phyloP scores from a whole-genome alignment of 306 rosid genomes.

The Clitoria ternatea region DNA sequence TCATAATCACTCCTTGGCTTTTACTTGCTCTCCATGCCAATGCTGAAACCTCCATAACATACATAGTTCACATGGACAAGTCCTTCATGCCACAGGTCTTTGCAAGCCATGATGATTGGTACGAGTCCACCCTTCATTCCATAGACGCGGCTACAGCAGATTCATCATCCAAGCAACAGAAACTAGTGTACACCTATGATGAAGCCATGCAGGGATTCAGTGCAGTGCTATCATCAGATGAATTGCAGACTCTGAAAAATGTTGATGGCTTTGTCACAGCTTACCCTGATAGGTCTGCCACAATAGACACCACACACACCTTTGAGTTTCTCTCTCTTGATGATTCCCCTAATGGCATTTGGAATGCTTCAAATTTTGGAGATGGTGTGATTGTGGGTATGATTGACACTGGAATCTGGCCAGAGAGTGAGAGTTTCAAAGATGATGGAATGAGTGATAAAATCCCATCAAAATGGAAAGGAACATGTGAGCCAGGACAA shows the following conservation, averaged over 20 bases:
- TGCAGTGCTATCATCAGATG: constrained; percentile 28
- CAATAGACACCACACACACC: constrained; percentile 39
- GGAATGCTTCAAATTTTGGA: constrained; percentile 33
- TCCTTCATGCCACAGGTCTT: constrained; percentile 35
- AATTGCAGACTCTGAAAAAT: constrained; percentile 15
- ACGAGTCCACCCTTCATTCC: constrained; percentile 26
- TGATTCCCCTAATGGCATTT: constrained; percentile 24
- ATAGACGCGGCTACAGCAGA: neutral
- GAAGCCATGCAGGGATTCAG: constrained; percentile 39
- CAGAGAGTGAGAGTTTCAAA: constrained; percentile 40
- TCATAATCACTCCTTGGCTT: constrained; percentile 8
- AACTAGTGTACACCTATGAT: constrained; percentile 20
- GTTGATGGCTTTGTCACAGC: constrained; percentile 31
- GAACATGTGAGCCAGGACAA: constrained; percentile 42
- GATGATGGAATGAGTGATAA: constrained; percentile 27
- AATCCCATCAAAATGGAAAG: constrained; percentile 37
- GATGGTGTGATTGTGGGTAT: constrained; percentile 30
- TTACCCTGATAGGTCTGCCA: constrained; percentile 21
- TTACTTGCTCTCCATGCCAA: neutral
- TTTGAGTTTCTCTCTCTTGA: constrained; percentile 33
- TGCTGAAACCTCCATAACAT: constrained; percentile 24
- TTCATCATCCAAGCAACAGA: neutral
- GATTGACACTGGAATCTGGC: constrained; percentile 38
- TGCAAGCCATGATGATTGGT: constrained; percentile 31
- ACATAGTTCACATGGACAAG: constrained; percentile 42